phyloP scores from a whole-genome alignment of 345 rosid species.

The Citropsis articulata region DNA sequence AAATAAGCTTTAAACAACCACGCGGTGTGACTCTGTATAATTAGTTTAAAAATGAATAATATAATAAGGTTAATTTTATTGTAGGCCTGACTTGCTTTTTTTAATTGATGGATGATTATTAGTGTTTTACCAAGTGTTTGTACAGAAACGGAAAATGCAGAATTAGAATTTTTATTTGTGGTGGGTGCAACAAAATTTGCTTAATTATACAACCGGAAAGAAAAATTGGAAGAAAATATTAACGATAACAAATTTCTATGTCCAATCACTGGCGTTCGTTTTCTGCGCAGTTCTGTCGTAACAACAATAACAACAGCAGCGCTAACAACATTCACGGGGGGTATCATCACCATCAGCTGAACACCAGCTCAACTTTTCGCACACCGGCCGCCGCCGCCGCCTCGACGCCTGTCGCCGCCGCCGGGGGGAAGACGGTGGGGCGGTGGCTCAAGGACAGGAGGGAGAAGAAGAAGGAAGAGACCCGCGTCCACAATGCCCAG shows the following conservation, averaged over 20 bases:
- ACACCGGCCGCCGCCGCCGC: conserved; percentile 27
- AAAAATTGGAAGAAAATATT: too few species aligned
- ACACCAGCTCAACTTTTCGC: conserved; percentile 32
- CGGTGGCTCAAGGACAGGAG: conserved; percentile 79
- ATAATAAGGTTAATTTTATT: neutral
- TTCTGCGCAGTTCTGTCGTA: conserved; percentile 54
- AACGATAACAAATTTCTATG: neutral
- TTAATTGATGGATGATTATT: neutral
- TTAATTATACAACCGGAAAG: neutral
- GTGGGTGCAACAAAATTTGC: neutral
- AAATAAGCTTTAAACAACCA: neutral
- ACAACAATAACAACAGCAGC: conserved; percentile 26
- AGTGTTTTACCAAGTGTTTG: too few species aligned
- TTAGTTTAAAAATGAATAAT: neutral
- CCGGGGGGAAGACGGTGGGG: conserved; percentile 77
- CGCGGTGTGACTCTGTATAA: neutral
- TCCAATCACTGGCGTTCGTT: neutral
- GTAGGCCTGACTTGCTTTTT: neutral
- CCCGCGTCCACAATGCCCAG: conserved; percentile 79
- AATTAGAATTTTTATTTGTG: neutral
- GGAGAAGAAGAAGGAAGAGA: conserved; percentile 89
- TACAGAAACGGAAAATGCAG: neutral
- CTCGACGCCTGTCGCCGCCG: conserved; percentile 25
- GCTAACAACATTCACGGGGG: conserved; percentile 10
- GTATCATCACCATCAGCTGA: neutral